Conservation (phyloP, 2,329 filamentous ascomycete genomes). For the Cadophora sp. region DNA sequence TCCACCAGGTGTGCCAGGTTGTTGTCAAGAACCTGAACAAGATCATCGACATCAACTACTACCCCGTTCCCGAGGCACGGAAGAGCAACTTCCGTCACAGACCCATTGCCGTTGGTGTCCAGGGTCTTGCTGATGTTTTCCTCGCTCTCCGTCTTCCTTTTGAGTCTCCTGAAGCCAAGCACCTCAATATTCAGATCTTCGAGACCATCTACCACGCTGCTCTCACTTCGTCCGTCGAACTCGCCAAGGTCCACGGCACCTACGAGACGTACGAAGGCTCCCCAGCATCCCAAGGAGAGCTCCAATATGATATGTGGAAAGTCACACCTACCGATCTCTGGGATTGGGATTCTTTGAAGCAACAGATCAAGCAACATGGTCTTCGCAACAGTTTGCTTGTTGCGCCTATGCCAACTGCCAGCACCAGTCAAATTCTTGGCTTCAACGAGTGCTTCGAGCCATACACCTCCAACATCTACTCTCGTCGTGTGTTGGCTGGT, state of each 20-base stretch:
- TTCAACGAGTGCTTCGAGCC: conserved; percentile 99
- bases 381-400: conserved; percentile 94
- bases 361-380: conserved; percentile 89
- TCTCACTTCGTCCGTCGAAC: conserved; percentile 84
- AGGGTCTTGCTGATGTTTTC: conserved; percentile 98
- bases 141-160: conserved; percentile 95
- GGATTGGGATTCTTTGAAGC: conserved; percentile 93
- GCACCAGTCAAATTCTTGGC: conserved; percentile 95
- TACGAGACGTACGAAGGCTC: conserved; percentile 94
- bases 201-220: conserved; percentile 99
- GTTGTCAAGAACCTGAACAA: conserved; percentile 96
- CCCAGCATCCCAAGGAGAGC: conserved; percentile 91
- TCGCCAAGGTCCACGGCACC: conserved; percentile 82
- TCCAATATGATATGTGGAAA: conserved; percentile 99
- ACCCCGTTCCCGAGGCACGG: conserved; percentile 91
- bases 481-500: conserved; percentile 93
- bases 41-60: conserved; percentile 98
- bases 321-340: conserved; percentile 92
- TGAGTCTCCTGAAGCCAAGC: conserved; percentile 90
- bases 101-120: conserved; percentile 94
- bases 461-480: conserved; percentile 99
- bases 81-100: conserved; percentile 98
- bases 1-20: conserved; percentile 92
- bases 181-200: conserved; percentile 98
- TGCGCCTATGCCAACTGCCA: conserved; percentile 97